These are phyloP conservation scores for Rhizopogon roseolus DNA, from an alignment of 768 basidiomycete genomes.

Conservation along the genomic window DNA sequence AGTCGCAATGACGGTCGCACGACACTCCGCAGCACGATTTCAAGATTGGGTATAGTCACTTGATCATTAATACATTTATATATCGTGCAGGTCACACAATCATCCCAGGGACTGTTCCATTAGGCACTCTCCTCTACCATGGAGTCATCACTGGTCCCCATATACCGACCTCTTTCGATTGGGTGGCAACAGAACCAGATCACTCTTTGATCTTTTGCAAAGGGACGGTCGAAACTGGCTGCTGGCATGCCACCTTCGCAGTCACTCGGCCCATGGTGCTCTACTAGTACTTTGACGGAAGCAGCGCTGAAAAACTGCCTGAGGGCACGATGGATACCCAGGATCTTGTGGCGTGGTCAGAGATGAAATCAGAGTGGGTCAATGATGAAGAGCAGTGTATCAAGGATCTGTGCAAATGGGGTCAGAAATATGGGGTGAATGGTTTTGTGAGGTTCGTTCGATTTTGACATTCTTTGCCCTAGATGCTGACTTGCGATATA, in stretches of 20 bases:
- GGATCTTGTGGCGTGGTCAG: slow-evolving; percentile 20
- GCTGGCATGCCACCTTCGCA: slow-evolving; percentile 26
- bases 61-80: neutral
- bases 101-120: slow-evolving; percentile 28
- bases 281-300: slow-evolving; percentile 22
- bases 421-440: slow-evolving; percentile 12
- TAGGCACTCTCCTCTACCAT: slow-evolving; percentile 34
- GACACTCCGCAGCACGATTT: no score
- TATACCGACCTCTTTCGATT: slow-evolving; percentile 12
- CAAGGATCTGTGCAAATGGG: slow-evolving; percentile 28
- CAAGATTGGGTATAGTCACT: no score
- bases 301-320: slow-evolving; percentile 21
- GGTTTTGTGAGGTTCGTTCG: slow-evolving; percentile 7
- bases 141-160: slow-evolving; percentile 13
- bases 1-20: no score
- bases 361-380: slow-evolving; percentile 8
- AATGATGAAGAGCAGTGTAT: slow-evolving; percentile 25
- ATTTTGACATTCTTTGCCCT: no score
- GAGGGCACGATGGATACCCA: slow-evolving; percentile 30
- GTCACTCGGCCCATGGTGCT: slow-evolving; percentile 23
- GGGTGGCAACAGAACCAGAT: slow-evolving; percentile 32
- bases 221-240: slow-evolving; percentile 3
- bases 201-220: slow-evolving; percentile 32
- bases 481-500: neutral
- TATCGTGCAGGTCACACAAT: slow-evolving; percentile 16